Evolutionary conservation across 306 rosid species (phyloP).

Genomic region (Cicer bijugum): DNA sequence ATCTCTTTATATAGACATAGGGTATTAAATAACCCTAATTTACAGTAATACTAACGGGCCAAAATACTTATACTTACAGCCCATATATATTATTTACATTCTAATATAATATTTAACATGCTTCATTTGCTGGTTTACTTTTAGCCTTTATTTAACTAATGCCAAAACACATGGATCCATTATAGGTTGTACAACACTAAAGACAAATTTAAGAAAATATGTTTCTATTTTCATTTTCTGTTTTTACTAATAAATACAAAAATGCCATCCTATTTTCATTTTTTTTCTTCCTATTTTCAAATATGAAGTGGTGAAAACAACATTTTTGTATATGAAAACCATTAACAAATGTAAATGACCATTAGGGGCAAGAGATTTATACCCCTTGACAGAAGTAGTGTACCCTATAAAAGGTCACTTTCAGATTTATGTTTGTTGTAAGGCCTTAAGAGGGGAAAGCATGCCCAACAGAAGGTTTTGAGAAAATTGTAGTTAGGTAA

Average conservation of each 20-base stretch:
- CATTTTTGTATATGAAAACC: background rate
- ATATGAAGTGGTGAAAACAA: background rate
- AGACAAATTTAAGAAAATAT: background rate
- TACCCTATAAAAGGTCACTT: background rate
- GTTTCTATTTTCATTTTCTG: background rate
- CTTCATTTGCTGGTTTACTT: conserved; percentile 33
- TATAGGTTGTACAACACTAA: conserved; percentile 22
- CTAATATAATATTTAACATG: too few relatives aligned
- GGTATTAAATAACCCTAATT: too few relatives aligned
- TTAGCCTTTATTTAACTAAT: conserved; percentile 23
- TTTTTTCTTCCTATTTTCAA: background rate
- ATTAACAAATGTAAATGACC: background rate
- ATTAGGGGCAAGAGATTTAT: background rate
- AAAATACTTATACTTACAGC: too few relatives aligned
- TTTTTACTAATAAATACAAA: conserved; percentile 4
- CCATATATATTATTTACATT: too few relatives aligned
- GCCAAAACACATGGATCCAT: background rate
- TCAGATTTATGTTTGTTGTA: background rate
- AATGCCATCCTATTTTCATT: background rate
- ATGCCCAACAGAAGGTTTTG: too few relatives aligned
- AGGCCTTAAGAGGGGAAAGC: too few relatives aligned
- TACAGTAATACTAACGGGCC: too few relatives aligned
- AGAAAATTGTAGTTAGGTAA: too few relatives aligned
- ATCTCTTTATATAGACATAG: too few relatives aligned
- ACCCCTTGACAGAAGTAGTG: background rate